Percentiles rank a stretch among this genome's conserved stretches.
These are phyloP conservation scores for Conticribra weissflogii DNA, from an alignment of 108 stramenopile genomes.

Conservation along the genomic window DNA sequence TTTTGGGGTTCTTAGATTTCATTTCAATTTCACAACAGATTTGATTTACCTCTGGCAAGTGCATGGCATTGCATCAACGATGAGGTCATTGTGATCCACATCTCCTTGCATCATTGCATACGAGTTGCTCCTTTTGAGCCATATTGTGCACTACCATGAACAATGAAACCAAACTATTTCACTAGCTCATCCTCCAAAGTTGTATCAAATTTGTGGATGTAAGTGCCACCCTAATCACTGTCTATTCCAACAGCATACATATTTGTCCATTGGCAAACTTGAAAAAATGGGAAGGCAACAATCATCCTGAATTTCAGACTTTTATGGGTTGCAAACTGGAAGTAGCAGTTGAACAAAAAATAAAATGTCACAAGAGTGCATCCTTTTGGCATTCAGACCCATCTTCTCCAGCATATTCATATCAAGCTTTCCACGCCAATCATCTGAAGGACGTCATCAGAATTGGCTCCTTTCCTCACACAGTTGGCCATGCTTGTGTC, in stretches of 20 bases:
- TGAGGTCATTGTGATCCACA: background rate
- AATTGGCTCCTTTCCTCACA: background rate
- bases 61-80: background rate
- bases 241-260: background rate
- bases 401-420: background rate
- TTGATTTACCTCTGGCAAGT: background rate
- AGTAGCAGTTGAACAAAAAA: too few species aligned
- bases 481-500: background rate
- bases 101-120: background rate
- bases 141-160: background rate
- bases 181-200: background rate
- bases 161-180: background rate
- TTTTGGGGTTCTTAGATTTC: background rate
- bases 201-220: background rate
- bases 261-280: background rate
- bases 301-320: background rate
- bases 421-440: background rate
- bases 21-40: background rate
- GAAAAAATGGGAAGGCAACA: background rate
- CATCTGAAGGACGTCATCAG: background rate
- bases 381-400: too few species aligned
- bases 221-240: background rate
- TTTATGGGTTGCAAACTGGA: background rate
- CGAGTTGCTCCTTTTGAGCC: background rate
- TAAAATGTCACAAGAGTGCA: too few species aligned